Evolutionary conservation across 1,284 basidiomycete genomes (phyloP), one percentile per base, ranked within the genome.

Genomic region (Ustilago lituana): DNA sequence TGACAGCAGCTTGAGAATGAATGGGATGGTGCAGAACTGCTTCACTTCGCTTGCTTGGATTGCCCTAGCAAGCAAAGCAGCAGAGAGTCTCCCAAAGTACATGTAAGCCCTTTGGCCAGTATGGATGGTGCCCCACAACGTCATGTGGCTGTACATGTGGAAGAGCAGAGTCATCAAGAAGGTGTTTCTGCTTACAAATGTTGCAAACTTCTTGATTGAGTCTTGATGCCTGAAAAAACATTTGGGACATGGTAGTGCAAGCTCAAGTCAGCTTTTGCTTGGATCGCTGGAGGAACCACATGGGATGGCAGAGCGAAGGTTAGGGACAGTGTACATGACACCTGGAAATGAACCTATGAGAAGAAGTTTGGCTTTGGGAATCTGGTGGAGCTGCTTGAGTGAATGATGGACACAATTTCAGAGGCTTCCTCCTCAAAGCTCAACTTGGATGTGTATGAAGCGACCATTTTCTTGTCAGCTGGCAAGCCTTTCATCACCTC

Each of bases 1-100:
- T 0, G 82, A 84, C 0, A 89, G 81, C 0, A 88, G 82, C 82
- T 86, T 84, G 74, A 81, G 77, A 1, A 84, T 82, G 46, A 83
- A 85, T 0, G 85, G 84, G 6, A 84, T 84, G 11, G 83, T 82
- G 47, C 82, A 83, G 47, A 77, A 36, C 5, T 29, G 36, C 15
- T 3, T n/a, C 19, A 41, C 45, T 5, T 14, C 24, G 15, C 47
- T 49, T n/a, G 26, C 37, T 10, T 31, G 0, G 17, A 64, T 58
- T 1, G 39, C 47, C 5, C n/a, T 26, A 6, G 17, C 23, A n/a
- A 56, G 37, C 8, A 40, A 24, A 27, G 46, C 55, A 5, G 38
- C 52, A 5, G 41, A 46, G 14, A 70, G 35, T 2, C 29, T 36
- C 6, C 36, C 51, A 7, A 33, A 10, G 44, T 57, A 55, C 24